Percentiles rank a stretch among this genome's conserved stretches.
Evolutionary conservation across 805 yeast genomes (phyloP).

Genomic region (Pichia eremophila): DNA sequence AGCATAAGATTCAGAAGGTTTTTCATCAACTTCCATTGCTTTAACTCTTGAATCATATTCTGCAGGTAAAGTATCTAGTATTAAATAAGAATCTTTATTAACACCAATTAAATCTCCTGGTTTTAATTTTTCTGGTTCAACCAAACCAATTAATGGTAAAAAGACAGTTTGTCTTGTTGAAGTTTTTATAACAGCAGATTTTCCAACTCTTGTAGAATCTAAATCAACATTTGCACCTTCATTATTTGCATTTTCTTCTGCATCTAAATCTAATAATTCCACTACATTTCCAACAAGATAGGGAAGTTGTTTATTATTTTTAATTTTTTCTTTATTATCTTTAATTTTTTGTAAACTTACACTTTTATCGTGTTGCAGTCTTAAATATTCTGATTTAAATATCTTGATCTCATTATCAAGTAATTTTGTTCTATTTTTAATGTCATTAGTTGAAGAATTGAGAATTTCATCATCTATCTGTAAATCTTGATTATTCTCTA

Average conservation of each 20-base stretch:
- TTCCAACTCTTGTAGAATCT: constrained; percentile 85
- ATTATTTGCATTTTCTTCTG: constrained; percentile 70
- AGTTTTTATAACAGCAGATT: constrained; percentile 97
- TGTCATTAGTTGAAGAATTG: constrained; percentile 68
- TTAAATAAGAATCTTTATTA: constrained; percentile 89
- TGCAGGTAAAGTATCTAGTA: constrained; percentile 89
- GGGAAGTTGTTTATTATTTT: constrained; percentile 91
- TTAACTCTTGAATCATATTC: constrained; percentile 97
- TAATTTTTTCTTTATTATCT: constrained; percentile 92
- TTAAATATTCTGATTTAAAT: constrained; percentile 83
- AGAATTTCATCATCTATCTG: constrained; percentile 78
- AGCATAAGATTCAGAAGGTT: constrained; percentile 93
- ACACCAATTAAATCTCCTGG: constrained; percentile 99
- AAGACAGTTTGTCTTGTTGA: constrained; percentile 97
- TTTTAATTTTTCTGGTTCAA: constrained; percentile 80
- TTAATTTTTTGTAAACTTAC: constrained; percentile 90
- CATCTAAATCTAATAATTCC: constrained; percentile 81
- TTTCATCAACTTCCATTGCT: constrained; percentile 98
- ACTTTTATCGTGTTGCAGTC: constrained; percentile 85
- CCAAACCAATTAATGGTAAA: constrained; percentile 90
- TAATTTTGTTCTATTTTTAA: constrained; percentile 75
- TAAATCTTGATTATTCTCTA: constrained; percentile 47
- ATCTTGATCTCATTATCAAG: constrained; percentile 93
- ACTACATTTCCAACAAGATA: constrained; percentile 95
- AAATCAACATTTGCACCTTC: constrained; percentile 95